Evolutionary conservation across 1,284 basidiomycete species (phyloP).

Genomic region (Heliocybe sulcata): DNA sequence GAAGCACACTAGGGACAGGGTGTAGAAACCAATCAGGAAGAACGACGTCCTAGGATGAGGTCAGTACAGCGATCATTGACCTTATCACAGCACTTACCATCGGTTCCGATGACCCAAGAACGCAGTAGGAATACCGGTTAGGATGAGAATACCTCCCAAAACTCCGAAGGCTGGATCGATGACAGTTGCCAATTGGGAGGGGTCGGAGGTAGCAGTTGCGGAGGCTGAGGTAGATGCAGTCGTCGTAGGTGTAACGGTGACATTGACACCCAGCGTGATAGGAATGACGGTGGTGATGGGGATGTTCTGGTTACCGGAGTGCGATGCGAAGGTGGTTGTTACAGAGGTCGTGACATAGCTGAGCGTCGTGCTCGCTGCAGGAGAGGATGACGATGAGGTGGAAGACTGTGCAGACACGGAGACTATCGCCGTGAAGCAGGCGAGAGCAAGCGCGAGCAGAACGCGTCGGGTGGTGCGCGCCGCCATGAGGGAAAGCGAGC

Average conservation of each 20-base stretch:
- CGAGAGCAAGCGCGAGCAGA: constrained; percentile 12
- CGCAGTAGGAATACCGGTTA: constrained; percentile 84
- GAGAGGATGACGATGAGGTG: constrained; percentile 14
- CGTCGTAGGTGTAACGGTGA: constrained; percentile 38
- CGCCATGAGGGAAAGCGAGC: constrained; percentile 11
- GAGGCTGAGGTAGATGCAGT: constrained; percentile 29
- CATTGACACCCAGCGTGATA: constrained; percentile 41
- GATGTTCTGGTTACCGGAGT: constrained; percentile 38
- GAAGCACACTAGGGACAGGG: constrained; percentile 78
- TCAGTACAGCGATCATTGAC: not conserved
- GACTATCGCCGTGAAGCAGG: constrained; percentile 6
- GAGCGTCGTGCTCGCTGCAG: constrained; percentile 21
- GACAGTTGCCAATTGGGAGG: constrained; percentile 60
- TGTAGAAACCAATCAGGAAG: constrained; percentile 88
- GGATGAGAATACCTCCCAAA: constrained; percentile 81
- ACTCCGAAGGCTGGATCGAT: constrained; percentile 88
- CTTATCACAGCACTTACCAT: constrained; percentile 45
- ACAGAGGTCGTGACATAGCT: constrained; percentile 41
- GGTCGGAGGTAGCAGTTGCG: constrained; percentile 38
- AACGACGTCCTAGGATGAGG: constrained; percentile 74
- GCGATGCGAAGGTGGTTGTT: constrained; percentile 39
- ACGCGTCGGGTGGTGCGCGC: constrained; percentile 6
- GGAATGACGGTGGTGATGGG: constrained; percentile 46
- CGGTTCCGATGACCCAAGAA: constrained; percentile 92
- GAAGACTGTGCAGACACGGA: constrained; percentile 17